Conservation (phyloP, 1,284 basidiomycete species). For the Cerrena zonata region DNA sequence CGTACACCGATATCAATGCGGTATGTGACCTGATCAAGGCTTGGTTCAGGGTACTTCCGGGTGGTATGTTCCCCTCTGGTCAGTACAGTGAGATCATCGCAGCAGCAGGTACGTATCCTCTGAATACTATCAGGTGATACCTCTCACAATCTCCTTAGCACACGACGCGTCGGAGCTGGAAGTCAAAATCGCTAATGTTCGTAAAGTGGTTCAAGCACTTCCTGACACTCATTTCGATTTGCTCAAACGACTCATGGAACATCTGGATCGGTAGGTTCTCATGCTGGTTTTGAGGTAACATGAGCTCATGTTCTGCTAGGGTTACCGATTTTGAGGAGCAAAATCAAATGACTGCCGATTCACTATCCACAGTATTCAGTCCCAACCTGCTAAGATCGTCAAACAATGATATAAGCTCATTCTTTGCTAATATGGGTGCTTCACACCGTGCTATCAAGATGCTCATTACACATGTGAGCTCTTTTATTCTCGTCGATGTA, state of each 20-base stretch:
- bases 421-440: constrained; percentile 72
- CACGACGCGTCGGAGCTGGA: constrained; percentile 40
- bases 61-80: constrained; percentile 67
- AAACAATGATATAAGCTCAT: constrained; percentile 67
- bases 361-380: constrained; percentile 77
- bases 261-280: constrained; percentile 65
- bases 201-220: constrained; percentile 59
- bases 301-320: constrained; percentile 31
- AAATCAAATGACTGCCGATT: constrained; percentile 82
- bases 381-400: constrained; percentile 69
- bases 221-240: constrained; percentile 70
- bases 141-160: neutral
- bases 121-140: neutral
- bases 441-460: constrained; percentile 72
- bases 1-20: constrained; percentile 68
- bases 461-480: constrained; percentile 71
- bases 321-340: constrained; percentile 80
- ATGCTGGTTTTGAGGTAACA: constrained; percentile 1
- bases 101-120: constrained; percentile 35
- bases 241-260: constrained; percentile 68
- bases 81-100: constrained; percentile 65
- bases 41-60: constrained; percentile 76
- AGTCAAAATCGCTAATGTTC: constrained; percentile 56
- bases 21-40: constrained; percentile 77
- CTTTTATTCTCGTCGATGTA: neutral